These are phyloP conservation scores for Cryptomeria japonica DNA, from an alignment of 75 land plant genomes.

Conservation along the genomic window DNA sequence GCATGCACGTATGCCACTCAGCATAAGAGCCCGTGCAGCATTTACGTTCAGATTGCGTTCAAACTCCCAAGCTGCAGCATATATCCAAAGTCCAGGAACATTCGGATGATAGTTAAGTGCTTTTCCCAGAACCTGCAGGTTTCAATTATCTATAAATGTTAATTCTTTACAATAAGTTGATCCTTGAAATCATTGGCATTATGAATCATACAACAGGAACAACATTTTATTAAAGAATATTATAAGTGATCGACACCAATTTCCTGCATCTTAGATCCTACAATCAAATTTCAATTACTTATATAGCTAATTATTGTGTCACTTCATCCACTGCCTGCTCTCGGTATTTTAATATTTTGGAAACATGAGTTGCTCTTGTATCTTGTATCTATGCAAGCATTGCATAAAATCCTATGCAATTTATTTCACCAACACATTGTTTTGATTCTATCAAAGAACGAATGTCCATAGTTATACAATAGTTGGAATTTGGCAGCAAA, in stretches of 20 bases:
- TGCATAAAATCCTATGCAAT: too few relatives aligned
- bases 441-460: neutral
- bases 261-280: neutral
- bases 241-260: neutral
- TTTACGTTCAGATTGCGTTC: slow-evolving; percentile 77
- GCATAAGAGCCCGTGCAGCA: slow-evolving; percentile 93
- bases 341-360: neutral
- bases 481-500: neutral
- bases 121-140: slow-evolving; percentile 69
- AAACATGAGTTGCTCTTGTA: neutral
- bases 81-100: slow-evolving; percentile 93
- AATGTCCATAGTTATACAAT: neutral
- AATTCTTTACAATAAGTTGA: neutral
- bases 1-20: slow-evolving; percentile 77
- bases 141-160: neutral
- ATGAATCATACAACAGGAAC: neutral
- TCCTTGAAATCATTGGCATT: neutral
- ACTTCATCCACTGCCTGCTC: neutral
- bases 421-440: too few relatives aligned
- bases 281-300: neutral
- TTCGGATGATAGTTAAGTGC: slow-evolving; percentile 77
- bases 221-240: neutral
- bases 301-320: neutral
- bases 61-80: slow-evolving; percentile 97
- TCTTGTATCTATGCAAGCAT: too few relatives aligned